phyloP scores from a whole-genome alignment of 208 protist genomes.

The Trichomonas vaginalis region DNA sequence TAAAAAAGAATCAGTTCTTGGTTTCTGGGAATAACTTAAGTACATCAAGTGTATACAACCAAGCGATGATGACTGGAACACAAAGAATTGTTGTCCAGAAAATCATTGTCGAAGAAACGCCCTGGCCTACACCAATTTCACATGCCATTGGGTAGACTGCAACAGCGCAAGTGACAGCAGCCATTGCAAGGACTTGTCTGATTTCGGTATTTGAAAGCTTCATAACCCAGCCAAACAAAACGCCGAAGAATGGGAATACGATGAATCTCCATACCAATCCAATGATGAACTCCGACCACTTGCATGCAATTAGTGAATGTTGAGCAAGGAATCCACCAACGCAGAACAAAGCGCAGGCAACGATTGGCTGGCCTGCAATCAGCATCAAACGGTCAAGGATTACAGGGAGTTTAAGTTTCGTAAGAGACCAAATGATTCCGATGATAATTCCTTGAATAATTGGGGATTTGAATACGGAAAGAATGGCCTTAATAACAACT shows the following conservation, averaged over 20 bases:
- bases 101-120: conserved; percentile 6
- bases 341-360: not conserved
- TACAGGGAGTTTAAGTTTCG: not conserved
- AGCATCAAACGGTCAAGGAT: not conserved
- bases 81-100: not conserved
- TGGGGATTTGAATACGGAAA: not conserved
- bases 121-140: not conserved
- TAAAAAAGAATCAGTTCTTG: too few species aligned
- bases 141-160: not conserved
- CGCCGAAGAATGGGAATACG: not conserved
- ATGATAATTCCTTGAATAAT: not conserved
- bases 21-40: not conserved
- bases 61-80: not conserved
- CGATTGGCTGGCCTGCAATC: not conserved
- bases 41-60: not conserved
- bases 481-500: not conserved
- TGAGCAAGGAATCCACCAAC: not conserved
- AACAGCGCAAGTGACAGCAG: not conserved
- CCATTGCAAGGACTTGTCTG: not conserved
- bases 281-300: not conserved
- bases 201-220: not conserved
- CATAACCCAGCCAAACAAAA: not conserved
- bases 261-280: not conserved
- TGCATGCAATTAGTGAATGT: not conserved
- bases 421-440: not conserved